Evolutionary conservation across 148 eudicot species (phyloP), one percentile per base, ranked within the genome.

Genomic region (Silene latifolia): DNA sequence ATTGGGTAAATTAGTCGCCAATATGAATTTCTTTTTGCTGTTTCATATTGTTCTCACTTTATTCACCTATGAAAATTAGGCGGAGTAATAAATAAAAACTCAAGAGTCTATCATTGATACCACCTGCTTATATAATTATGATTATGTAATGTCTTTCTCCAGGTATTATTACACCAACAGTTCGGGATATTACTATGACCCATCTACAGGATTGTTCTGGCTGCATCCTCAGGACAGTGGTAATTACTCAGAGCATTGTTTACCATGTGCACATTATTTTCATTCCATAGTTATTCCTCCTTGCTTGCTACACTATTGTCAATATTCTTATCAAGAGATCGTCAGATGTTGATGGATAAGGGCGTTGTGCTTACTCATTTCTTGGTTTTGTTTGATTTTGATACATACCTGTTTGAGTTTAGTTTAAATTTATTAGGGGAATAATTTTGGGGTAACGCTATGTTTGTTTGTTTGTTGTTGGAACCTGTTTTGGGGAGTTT

Each of bases 131-230:
- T 60, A 9, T 12, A 67, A 29, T 60, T 12, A 60, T 61, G 54
- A 35, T 65, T 68, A 59, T 39, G 27, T 72, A 21, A 61, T 32
- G 21, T 21, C 12, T 35, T 48, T 82, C 67, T 60, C 20, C 86
- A 94, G 98, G 48, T 94, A 91, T 82, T 94, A 94, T 85, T 94
- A 91, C 87, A 94, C 93, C 82, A 90, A 88, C 85, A 90, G 89
- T 77, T 83, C 80, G 63, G 98, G 97, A 46, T 94, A 90, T 79
- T 94, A 91, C 68, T 94, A 94, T 86, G 98, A 94, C 72, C 86
- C 98, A 18, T 82, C 91, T 47, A 83, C 97, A 0, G 84, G 89
- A 72, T 78, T 94, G 72, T 94, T 82, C 73, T 89, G 92, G 74
- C 72, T 81, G 97, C 97, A 71, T 72, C 91, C 60, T 80, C 97